Percentiles rank a stretch among this genome's conserved stretches.
These are phyloP conservation scores for Misopates orontium DNA, from an alignment of 257 asterid genomes.

Conservation along the genomic window DNA sequence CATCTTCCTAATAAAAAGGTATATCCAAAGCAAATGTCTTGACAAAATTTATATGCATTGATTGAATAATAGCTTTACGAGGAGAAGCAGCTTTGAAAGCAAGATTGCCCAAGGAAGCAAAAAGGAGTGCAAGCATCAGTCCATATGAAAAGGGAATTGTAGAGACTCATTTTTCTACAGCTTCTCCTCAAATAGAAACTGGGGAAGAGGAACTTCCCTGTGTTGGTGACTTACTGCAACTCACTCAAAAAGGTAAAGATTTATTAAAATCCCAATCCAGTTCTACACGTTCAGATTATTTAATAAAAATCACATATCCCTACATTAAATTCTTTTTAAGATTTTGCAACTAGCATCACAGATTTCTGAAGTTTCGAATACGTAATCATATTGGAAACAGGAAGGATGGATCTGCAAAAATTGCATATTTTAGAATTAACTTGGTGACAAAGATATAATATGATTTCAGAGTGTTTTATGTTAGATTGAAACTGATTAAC, in stretches of 20 bases:
- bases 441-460: background rate
- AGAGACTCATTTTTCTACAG: slow-evolving; percentile 42
- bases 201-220: slow-evolving; percentile 58
- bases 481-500: background rate
- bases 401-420: no score
- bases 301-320: background rate
- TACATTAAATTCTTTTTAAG: background rate
- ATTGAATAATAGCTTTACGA: slow-evolving; percentile 72
- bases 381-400: background rate
- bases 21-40: background rate
- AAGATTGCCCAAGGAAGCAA: slow-evolving; percentile 74
- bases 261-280: no score
- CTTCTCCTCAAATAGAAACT: slow-evolving; percentile 34
- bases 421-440: no score
- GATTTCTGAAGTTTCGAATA: background rate
- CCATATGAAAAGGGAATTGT: slow-evolving; percentile 64
- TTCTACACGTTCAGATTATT: background rate
- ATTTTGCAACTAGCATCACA: background rate
- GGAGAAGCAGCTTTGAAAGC: slow-evolving; percentile 82
- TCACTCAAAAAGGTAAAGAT: slow-evolving; percentile 63
- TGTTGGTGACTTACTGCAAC: slow-evolving; percentile 73
- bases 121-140: slow-evolving; percentile 75
- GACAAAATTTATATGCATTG: slow-evolving; percentile 9
- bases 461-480: background rate
- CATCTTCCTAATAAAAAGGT: no score